These are phyloP conservation scores for Aspergillus pseudotamarii DNA, from an alignment of 2,329 filamentous ascomycete genomes.

Conservation along the genomic window DNA sequence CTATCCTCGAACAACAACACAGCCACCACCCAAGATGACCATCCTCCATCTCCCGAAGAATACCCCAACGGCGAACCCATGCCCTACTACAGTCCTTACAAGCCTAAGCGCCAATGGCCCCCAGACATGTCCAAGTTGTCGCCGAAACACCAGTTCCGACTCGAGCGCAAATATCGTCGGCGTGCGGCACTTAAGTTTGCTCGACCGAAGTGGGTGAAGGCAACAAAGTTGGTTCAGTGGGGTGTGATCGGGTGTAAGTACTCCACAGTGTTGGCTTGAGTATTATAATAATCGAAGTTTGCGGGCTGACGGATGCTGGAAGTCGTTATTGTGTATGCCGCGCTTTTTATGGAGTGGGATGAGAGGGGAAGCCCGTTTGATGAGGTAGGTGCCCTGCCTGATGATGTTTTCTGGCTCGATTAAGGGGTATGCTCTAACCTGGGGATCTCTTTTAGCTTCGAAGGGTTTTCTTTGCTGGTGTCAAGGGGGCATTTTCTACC, in stretches of 20 bases:
- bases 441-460: conserved; percentile 31
- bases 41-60: conserved; percentile 8
- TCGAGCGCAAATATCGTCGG: conserved; percentile 67
- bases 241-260: conserved; percentile 54
- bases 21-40: conserved; percentile 9
- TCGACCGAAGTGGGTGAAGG: conserved; percentile 61
- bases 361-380: conserved; percentile 44
- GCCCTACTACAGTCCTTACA: conserved; percentile 59
- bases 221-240: conserved; percentile 61
- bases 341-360: conserved; percentile 51
- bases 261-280: not conserved
- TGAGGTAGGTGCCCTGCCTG: conserved; percentile 33
- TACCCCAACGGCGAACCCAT: conserved; percentile 16
- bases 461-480: conserved; percentile 34
- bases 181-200: conserved; percentile 64
- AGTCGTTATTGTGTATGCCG: conserved; percentile 47
- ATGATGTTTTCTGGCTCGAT: not conserved
- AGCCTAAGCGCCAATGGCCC: conserved; percentile 65
- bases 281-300: not conserved
- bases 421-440: not conserved
- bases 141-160: conserved; percentile 67
- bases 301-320: not conserved
- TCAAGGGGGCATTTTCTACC: conserved; percentile 37
- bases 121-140: conserved; percentile 65
- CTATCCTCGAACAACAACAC: conserved; percentile 20